Evolutionary conservation across 2,329 filamentous ascomycete genomes (phyloP), one percentile per base, ranked within the genome.

Genomic region (Verticillium nubilum): DNA sequence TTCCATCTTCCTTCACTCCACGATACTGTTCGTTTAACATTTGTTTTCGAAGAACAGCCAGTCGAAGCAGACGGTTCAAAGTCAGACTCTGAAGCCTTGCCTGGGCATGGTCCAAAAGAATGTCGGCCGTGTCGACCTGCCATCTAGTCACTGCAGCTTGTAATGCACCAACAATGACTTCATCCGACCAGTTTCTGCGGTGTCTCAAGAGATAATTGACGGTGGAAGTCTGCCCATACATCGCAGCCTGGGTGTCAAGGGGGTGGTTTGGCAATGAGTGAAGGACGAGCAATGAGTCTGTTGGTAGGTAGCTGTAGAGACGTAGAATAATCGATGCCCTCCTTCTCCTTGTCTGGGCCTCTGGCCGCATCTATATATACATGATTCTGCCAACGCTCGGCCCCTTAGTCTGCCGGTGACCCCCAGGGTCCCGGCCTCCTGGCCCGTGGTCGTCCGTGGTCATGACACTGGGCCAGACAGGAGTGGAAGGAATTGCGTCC

Each of bases 101-200:
- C 15, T n/a, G 58, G 17, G 31, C 15, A 17, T 37, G n/a, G 13
- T 5, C 13, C 7, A 65, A 27, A 9, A 66, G 60, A 26, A 63
- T 27, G 7, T 52, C 10, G 31, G 57, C 57, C 2, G 61, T 61
- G 6, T 61, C 26, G 25, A 65, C 50, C 12, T 63, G 59, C 64
- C 65, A 68, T 29, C 42, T 26, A 1, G 52, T 3, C 26, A 59
- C 58, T n/a, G 63, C 64, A 6, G 50, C 50, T 15, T 31, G 13
- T 1, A 67, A 55, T 7, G 66, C 67, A 2, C 56, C 4, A 10
- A 50, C 27, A 29, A 52, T 59, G 28, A 54, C 35, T 17, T 53
- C 58, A 2, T 60, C n/a, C 1, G 60, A 52, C 63, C 64, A 67
- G 26, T 64, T 60, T 15, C 62, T 59, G 56, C 59, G 62, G 17